Evolutionary conservation across 306 rosid species (phyloP), one percentile per base, ranked within the genome.

Genomic region (Prunus armeniaca): DNA sequence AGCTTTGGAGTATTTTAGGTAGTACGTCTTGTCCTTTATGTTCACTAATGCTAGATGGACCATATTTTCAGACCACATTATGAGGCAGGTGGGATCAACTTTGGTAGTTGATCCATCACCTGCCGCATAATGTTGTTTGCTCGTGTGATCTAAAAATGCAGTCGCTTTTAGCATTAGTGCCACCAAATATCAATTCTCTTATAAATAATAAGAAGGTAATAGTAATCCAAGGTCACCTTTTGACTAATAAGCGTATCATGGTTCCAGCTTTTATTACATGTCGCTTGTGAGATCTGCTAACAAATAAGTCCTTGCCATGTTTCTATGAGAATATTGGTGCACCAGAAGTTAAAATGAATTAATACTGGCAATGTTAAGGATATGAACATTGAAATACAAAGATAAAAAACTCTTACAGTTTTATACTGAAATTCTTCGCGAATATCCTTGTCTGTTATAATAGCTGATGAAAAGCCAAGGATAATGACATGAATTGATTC

Each of bases 251-350:
- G 38, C 91, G 91, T 58, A 92, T 81, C 88, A 82, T 76, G 75
- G 87, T 72, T 71, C 98, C 98, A 49, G 82, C 90, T 86, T 91
- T 96, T 82, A 92, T 88, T 80, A 90, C 89, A 82, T 95, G 97
- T 10, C 77, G 81, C 90, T 88, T 96, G 79, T 90, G 81, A 54
- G 71, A 79, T 75, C 87, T 88, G 88, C 93, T 96, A 32, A 77
- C 82, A 74, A 83, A 91, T 76, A 81, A 81, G 55, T 84, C 89
- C 78, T 92, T 83, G 30, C 81, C 93, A 14, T 64, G 83, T 86
- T 91, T 96, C 99, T 91, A 81, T 45, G 47, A 77, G 30, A 82
- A 77, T 73, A 38, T 46, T 27, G 75, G 81, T 47, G 58, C 66
- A 78, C 47, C 45, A 80, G 30, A 9, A 78, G 8, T n/a, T 12